These are phyloP conservation scores for Pseudogymnoascus sp. DNA, from an alignment of 2,329 filamentous ascomycete genomes.

Conservation along the genomic window DNA sequence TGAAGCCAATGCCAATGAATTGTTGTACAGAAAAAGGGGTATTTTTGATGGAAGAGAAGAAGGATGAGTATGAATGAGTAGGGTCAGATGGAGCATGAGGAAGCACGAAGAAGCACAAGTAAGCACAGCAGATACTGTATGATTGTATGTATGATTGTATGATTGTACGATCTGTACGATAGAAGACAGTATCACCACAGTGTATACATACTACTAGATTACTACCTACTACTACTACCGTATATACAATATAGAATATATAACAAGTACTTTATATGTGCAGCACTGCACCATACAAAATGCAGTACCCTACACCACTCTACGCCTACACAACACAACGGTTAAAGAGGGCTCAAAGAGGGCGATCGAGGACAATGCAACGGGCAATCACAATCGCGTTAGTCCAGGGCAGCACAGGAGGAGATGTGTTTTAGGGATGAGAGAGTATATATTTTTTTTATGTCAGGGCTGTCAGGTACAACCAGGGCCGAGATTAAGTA, in stretches of 20 bases:
- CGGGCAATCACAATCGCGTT: not conserved
- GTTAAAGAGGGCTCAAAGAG: no score
- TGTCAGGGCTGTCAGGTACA: not conserved
- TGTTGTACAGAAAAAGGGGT: not conserved
- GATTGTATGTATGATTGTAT: no score
- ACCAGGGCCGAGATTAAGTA: not conserved
- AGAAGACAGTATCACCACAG: not conserved
- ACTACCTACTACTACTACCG: no score
- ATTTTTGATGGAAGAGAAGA: not conserved
- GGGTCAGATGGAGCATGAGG: not conserved
- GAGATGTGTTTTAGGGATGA: not conserved
- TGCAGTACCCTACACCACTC: not conserved
- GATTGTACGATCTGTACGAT: not conserved
- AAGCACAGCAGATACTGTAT: not conserved
- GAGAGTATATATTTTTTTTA: no score
- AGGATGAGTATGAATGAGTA: not conserved
- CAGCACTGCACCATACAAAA: not conserved
- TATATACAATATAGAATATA: no score
- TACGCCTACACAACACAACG: no score
- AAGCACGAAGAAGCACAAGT: not conserved
- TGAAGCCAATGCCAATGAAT: constrained; percentile 4
- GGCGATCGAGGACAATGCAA: no score
- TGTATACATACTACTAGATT: not conserved
- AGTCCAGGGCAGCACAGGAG: not conserved
- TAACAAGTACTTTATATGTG: not conserved